Evolutionary conservation across 768 basidiomycete species (phyloP).

Genomic region (Naganishia onofrii): DNA sequence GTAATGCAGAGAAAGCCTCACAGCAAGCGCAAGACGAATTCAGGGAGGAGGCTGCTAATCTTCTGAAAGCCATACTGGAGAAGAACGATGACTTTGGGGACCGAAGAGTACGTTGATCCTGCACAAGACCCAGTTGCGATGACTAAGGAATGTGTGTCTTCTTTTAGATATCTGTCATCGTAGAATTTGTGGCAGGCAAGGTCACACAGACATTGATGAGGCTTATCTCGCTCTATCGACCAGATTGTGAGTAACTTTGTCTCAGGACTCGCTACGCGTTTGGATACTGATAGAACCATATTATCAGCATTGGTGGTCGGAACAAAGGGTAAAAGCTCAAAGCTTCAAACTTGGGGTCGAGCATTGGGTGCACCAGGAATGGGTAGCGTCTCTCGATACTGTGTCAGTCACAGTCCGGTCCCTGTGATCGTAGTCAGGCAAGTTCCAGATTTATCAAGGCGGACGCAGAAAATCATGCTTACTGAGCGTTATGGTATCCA

Average conservation of each 20-base stretch:
- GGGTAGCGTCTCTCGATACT: slow-evolving; percentile 65
- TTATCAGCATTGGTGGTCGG: slow-evolving; percentile 74
- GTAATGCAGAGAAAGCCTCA: slow-evolving; percentile 55
- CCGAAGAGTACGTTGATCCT: slow-evolving; percentile 62
- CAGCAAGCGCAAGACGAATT: slow-evolving; percentile 47
- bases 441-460: slow-evolving; percentile 21
- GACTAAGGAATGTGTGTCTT: not conserved
- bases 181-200: slow-evolving; percentile 90
- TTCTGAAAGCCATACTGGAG: slow-evolving; percentile 75
- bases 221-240: slow-evolving; percentile 68
- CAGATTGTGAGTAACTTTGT: slow-evolving; percentile 40
- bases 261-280: not conserved
- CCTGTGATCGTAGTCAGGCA: slow-evolving; percentile 88
- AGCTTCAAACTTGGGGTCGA: slow-evolving; percentile 60
- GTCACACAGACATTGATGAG: slow-evolving; percentile 86
- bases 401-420: slow-evolving; percentile 86
- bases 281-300: not conserved
- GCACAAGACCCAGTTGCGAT: not conserved
- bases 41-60: slow-evolving; percentile 78
- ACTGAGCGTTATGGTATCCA: slow-evolving; percentile 20
- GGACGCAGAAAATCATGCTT: not conserved
- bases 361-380: slow-evolving; percentile 60
- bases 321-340: slow-evolving; percentile 67
- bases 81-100: slow-evolving; percentile 72
- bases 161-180: slow-evolving; percentile 73